Percentiles rank a stretch among this genome's conserved stretches.
These are phyloP conservation scores for Penicillium digitatum DNA, from an alignment of 2,329 filamentous ascomycete genomes.

Conservation along the genomic window DNA sequence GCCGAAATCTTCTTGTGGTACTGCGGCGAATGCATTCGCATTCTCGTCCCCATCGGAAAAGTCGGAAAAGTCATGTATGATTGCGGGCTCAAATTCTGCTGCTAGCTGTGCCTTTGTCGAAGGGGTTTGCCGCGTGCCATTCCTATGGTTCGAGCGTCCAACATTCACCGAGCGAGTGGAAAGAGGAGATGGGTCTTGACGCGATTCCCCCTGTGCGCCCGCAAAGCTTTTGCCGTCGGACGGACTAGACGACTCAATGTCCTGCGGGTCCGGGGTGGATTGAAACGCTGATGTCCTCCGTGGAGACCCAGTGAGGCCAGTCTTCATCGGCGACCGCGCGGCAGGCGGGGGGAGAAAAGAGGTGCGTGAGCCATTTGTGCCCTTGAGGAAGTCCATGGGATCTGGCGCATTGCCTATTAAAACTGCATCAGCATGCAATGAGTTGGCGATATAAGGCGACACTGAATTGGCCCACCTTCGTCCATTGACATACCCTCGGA, in stretches of 20 bases:
- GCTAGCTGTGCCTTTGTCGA: slow-evolving; percentile 15
- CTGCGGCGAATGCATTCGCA: slow-evolving; percentile 27
- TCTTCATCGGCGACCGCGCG: slow-evolving; percentile 47
- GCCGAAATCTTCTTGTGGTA: slow-evolving; percentile 26
- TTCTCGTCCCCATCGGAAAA: slow-evolving; percentile 40
- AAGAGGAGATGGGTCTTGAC: slow-evolving; percentile 34
- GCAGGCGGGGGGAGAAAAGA: slow-evolving; percentile 40
- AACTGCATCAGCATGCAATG: slow-evolving; percentile 7
- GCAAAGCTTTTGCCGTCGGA: slow-evolving; percentile 32
- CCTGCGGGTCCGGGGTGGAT: slow-evolving; percentile 41
- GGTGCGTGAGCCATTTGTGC: slow-evolving; percentile 32
- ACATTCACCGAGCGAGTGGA: slow-evolving; percentile 37
- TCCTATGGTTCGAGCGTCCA: slow-evolving; percentile 26
- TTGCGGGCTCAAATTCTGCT: slow-evolving; percentile 25
- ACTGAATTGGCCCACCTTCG: slow-evolving; percentile 50
- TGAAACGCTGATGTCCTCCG: slow-evolving; percentile 41
- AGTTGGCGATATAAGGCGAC: neutral
- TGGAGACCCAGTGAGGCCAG: slow-evolving; percentile 41
- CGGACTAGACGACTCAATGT: slow-evolving; percentile 39
- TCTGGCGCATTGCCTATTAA: slow-evolving; percentile 39
- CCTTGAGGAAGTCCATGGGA: slow-evolving; percentile 41
- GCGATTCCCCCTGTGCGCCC: slow-evolving; percentile 22
- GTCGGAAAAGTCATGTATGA: slow-evolving; percentile 31
- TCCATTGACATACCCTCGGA: slow-evolving; percentile 62
- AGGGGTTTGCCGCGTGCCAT: slow-evolving; percentile 22